Percentiles rank a stretch among this genome's conserved stretches.
Evolutionary conservation across 495 filamentous ascomycete species (phyloP).

Genomic region (Penicillium ochrochloron): DNA sequence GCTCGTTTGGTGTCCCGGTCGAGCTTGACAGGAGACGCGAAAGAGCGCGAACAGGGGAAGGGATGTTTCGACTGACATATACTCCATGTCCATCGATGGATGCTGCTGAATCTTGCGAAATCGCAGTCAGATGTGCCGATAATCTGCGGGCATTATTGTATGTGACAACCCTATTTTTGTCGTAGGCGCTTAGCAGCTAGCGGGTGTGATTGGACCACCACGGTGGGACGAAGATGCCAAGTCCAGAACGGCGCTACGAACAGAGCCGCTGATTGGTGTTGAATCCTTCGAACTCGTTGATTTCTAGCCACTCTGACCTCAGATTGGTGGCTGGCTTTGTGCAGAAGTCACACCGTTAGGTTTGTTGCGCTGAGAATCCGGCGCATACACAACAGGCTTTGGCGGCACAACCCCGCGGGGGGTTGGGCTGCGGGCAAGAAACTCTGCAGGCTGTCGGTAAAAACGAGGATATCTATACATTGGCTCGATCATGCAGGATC

Average conservation of each 20-base stretch:
- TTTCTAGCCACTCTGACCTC: background rate
- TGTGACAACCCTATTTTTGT: slow-evolving; percentile 35
- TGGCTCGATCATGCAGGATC: slow-evolving; percentile 7
- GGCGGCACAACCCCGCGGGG: slow-evolving; percentile 12
- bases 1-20: slow-evolving; percentile 11
- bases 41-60: slow-evolving; percentile 24
- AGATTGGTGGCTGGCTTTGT: slow-evolving; percentile 21
- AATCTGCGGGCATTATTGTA: slow-evolving; percentile 13
- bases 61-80: slow-evolving; percentile 34
- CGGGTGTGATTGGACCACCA: slow-evolving; percentile 30
- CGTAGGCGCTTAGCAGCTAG: slow-evolving; percentile 28
- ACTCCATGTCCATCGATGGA: slow-evolving; percentile 17
- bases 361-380: slow-evolving; percentile 12
- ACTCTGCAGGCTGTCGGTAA: background rate
- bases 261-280: slow-evolving; percentile 22
- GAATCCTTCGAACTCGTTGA: background rate
- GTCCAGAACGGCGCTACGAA: slow-evolving; percentile 31
- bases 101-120: slow-evolving; percentile 12
- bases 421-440: background rate
- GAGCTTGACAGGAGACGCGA: slow-evolving; percentile 4
- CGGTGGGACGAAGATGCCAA: slow-evolving; percentile 24
- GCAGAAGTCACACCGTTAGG: slow-evolving; percentile 26
- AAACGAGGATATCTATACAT: slow-evolving; percentile 24
- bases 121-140: slow-evolving; percentile 14
- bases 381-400: slow-evolving; percentile 15